Percentiles rank a stretch among this genome's conserved stretches.
phyloP scores from a whole-genome alignment of 202 grass and related monocot genomes.

The Sporobolus alterniflorus region DNA sequence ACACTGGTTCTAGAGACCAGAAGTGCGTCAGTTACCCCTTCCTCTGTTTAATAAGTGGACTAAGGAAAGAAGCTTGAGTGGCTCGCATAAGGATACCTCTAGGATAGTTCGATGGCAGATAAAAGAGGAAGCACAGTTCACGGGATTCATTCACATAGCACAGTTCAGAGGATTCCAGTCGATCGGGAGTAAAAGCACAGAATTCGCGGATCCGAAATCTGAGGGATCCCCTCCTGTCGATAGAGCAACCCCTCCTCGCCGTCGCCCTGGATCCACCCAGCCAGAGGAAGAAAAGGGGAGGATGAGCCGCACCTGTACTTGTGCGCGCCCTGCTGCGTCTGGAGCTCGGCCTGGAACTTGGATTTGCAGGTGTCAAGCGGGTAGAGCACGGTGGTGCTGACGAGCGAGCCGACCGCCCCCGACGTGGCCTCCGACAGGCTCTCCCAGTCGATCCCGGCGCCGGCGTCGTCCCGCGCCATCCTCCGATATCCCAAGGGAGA shows the following conservation, averaged over 20 bases:
- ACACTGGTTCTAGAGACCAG: too few relatives aligned
- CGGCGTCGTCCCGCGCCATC: slow-evolving; percentile 50
- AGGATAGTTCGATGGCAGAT: too few relatives aligned
- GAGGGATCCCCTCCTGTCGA: neutral
- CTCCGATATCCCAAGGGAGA: slow-evolving; percentile 11
- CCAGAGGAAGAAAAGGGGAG: neutral
- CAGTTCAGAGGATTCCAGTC: neutral
- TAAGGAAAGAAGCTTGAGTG: too few relatives aligned
- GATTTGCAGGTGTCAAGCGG: slow-evolving; percentile 98
- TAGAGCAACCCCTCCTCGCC: neutral
- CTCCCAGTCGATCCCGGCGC: slow-evolving; percentile 82
- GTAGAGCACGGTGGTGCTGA: slow-evolving; percentile 91
- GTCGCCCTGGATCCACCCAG: neutral
- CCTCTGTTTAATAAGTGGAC: too few relatives aligned
- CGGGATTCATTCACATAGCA: neutral
- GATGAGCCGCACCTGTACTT: slow-evolving; percentile 75
- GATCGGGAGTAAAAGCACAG: neutral
- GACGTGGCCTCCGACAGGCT: slow-evolving; percentile 93
- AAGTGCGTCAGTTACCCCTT: too few relatives aligned
- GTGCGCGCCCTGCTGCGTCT: slow-evolving; percentile 51
- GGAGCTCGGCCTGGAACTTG: slow-evolving; percentile 93
- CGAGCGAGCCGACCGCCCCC: slow-evolving; percentile 83
- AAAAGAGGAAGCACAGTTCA: neutral
- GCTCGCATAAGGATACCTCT: too few relatives aligned
- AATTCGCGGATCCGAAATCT: slow-evolving; percentile 22